phyloP scores from a whole-genome alignment of 805 yeast genomes.

The Ogataea nonfermentans region DNA sequence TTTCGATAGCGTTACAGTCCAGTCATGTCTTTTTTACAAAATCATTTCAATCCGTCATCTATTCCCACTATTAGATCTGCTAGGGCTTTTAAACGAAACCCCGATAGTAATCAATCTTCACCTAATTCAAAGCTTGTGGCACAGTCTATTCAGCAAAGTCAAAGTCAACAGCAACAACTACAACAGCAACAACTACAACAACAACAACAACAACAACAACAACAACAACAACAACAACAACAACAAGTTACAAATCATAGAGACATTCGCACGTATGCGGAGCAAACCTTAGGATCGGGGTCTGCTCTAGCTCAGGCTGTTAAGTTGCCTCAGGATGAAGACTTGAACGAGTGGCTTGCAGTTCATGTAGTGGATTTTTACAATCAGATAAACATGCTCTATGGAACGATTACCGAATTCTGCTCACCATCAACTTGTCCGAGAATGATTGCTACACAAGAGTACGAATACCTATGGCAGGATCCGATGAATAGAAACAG shows the following conservation, averaged over 20 bases:
- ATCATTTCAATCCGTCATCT: slow-evolving; percentile 31
- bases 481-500: slow-evolving; percentile 55
- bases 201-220: slow-evolving; percentile 12
- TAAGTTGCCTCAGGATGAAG: slow-evolving; percentile 89
- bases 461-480: slow-evolving; percentile 97
- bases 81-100: slow-evolving; percentile 33
- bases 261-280: slow-evolving; percentile 85
- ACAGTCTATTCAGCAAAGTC: slow-evolving; percentile 16
- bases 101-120: slow-evolving; percentile 25
- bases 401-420: slow-evolving; percentile 93
- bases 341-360: slow-evolving; percentile 91
- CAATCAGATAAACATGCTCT: slow-evolving; percentile 93
- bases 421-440: slow-evolving; percentile 96
- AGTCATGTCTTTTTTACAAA: slow-evolving; percentile 29
- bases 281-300: slow-evolving; percentile 91
- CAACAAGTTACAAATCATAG: slow-evolving; percentile 44
- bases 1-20: background rate
- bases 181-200: slow-evolving; percentile 14
- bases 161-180: slow-evolving; percentile 9
- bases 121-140: slow-evolving; percentile 21
- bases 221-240: slow-evolving; percentile 11
- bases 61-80: slow-evolving; percentile 37
- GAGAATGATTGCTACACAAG: slow-evolving; percentile 95
- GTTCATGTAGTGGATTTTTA: slow-evolving; percentile 97
- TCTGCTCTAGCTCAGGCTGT: slow-evolving; percentile 91